These are phyloP conservation scores for Thraustochytrium striatum DNA, from an alignment of 352 stramenopile species.

Conservation along the genomic window DNA sequence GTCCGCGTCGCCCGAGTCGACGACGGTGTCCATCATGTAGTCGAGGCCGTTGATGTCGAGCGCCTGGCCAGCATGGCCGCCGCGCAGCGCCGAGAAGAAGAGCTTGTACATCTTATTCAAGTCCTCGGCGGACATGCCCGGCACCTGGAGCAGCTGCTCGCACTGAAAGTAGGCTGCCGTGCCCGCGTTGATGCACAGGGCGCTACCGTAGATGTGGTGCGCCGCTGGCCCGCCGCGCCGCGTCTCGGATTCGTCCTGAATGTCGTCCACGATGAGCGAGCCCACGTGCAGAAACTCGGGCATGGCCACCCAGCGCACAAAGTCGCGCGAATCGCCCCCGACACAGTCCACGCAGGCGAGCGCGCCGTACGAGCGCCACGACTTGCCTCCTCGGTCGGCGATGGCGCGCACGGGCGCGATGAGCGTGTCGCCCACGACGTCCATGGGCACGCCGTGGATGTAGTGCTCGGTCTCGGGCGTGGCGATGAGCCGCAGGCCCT, in stretches of 20 bases:
- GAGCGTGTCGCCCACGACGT: conserved; percentile 43
- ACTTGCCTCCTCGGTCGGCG: conserved; percentile 51
- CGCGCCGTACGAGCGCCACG: conserved; percentile 51
- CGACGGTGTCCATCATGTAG: conserved; percentile 51
- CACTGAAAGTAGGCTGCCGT: conserved; percentile 53
- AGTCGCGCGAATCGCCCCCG: conserved; percentile 52
- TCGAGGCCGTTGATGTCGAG: conserved; percentile 52
- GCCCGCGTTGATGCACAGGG: conserved; percentile 50
- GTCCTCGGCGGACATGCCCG: conserved; percentile 18
- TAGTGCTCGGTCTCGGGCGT: conserved; percentile 40
- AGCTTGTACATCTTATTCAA: conserved; percentile 49
- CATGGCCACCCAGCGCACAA: conserved; percentile 52
- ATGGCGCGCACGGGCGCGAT: conserved; percentile 51
- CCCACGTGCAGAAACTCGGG: conserved; percentile 53
- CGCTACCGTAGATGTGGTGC: conserved; percentile 38
- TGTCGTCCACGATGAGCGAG: conserved; percentile 53
- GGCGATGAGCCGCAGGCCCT: conserved; percentile 45
- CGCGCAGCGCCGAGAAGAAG: conserved; percentile 50
- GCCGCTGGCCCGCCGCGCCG: conserved; percentile 29
- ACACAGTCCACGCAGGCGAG: conserved; percentile 52
- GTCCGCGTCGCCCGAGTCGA: conserved; percentile 15
- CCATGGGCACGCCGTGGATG: conserved; percentile 42
- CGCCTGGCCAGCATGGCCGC: conserved; percentile 51
- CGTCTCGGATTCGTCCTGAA: conserved; percentile 48
- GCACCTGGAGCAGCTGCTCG: conserved; percentile 49